Evolutionary conservation across 345 rosid species (phyloP).

Genomic region (Eucalyptus cloeziana): DNA sequence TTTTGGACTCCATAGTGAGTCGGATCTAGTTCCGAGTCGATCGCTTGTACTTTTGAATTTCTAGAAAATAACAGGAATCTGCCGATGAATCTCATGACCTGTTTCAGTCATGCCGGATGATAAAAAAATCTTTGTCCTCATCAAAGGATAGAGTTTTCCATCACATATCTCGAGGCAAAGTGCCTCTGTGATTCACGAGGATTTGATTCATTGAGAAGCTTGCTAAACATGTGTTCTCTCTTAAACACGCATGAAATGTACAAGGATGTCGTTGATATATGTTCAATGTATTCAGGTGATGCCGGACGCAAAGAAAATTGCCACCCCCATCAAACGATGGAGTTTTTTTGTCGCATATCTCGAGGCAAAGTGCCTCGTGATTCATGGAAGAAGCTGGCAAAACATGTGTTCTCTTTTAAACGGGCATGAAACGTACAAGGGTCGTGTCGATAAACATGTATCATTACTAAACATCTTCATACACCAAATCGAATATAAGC

Average conservation of each 20-base stretch:
- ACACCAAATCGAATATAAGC: no score
- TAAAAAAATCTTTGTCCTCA: not conserved
- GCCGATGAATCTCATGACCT: no score
- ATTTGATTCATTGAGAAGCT: not conserved
- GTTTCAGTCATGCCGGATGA: fast-evolving
- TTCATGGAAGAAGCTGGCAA: not conserved
- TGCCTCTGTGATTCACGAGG: not conserved
- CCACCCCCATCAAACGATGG: no score
- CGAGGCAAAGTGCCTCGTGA: no score
- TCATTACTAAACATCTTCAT: not conserved
- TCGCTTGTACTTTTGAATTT: not conserved
- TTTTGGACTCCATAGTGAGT: not conserved
- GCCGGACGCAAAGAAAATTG: no score
- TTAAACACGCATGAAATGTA: not conserved
- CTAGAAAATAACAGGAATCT: not conserved
- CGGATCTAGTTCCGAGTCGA: not conserved
- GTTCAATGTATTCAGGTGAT: no score
- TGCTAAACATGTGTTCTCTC: not conserved
- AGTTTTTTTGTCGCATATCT: no score
- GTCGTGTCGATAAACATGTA: not conserved
- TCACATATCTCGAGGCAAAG: not conserved
- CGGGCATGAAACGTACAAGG: not conserved
- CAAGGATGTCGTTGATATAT: no score
- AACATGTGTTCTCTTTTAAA: not conserved
- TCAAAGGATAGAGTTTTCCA: not conserved